Percentiles rank a stretch among this genome's conserved stretches.
Evolutionary conservation across 1,284 basidiomycete species (phyloP).

Genomic region (Crucibulum parvulum): DNA sequence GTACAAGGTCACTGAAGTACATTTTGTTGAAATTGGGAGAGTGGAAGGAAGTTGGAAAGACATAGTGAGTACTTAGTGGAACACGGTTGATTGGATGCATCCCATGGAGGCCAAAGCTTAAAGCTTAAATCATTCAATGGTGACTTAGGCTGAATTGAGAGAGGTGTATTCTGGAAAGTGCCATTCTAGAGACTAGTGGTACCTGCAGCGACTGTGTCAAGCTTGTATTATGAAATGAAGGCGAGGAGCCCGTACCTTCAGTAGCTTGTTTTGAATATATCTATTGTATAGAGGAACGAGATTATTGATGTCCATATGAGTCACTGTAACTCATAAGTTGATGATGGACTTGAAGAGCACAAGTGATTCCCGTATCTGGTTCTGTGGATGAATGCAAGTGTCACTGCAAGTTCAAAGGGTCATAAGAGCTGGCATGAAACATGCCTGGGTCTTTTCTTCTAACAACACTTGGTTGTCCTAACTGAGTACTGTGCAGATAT

Average conservation of each 20-base stretch:
- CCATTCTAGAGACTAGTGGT: constrained; percentile 84
- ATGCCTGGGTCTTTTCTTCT: constrained; percentile 82
- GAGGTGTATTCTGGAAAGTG: constrained; percentile 98
- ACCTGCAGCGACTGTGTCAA: constrained; percentile 45
- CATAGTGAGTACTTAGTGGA: no score
- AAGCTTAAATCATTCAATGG: no score
- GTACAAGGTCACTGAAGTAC: no score
- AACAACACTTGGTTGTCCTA: constrained; percentile 93
- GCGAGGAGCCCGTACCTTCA: constrained; percentile 78
- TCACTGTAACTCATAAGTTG: constrained; percentile 99
- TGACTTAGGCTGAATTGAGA: no score
- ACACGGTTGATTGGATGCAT: no score
- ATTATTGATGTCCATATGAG: constrained; percentile 94
- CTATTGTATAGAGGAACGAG: constrained; percentile 94
- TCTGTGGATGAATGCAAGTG: constrained; percentile 59
- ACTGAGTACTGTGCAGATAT: constrained; percentile 92
- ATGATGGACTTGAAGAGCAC: constrained; percentile 95
- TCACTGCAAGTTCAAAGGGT: not conserved
- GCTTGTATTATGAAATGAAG: constrained; percentile 72
- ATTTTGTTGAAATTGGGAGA: no score
- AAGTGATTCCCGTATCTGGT: constrained; percentile 95
- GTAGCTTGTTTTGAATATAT: constrained; percentile 95
- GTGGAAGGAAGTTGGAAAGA: no score
- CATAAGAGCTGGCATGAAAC: constrained; percentile 44
- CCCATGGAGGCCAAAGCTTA: no score